A percentile compares a stretch with the other conserved stretches of the same genome.
Evolutionary conservation across 352 stramenopile species (phyloP).

Genomic region (Phytophthora cactorum): DNA sequence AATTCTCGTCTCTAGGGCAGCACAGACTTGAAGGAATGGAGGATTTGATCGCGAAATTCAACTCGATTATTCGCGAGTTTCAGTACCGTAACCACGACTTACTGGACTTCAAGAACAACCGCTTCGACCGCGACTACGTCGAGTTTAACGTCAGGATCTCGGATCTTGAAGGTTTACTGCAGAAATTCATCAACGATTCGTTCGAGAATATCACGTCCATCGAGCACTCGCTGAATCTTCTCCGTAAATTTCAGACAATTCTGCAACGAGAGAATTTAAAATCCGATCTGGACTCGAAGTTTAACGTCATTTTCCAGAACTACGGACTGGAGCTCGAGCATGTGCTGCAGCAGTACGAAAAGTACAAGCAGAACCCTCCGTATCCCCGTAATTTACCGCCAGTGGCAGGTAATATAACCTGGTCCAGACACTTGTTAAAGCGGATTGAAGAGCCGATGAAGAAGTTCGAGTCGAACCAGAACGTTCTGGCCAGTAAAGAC

Average conservation of each 20-base stretch:
- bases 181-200: conserved; percentile 99
- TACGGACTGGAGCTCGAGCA: conserved; percentile 98
- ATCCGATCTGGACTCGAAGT: conserved; percentile 97
- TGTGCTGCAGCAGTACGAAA: conserved; percentile 98
- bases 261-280: conserved; percentile 98
- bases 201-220: conserved; percentile 99
- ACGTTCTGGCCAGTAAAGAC: conserved; percentile 96
- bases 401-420: conserved; percentile 98
- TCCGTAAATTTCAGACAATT: conserved; percentile 98
- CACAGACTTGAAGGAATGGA: conserved; percentile 95
- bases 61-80: conserved; percentile 97
- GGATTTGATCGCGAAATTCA: conserved; percentile 94
- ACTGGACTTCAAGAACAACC: conserved; percentile 99
- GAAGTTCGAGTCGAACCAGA: conserved; percentile 98
- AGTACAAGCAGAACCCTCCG: conserved; percentile 97
- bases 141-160: conserved; percentile 97
- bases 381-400: conserved; percentile 97
- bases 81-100: conserved; percentile 97
- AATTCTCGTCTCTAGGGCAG: conserved; percentile 93
- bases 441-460: conserved; percentile 99
- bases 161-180: conserved; percentile 95
- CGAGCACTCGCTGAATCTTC: conserved; percentile 95
- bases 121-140: conserved; percentile 97
- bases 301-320: conserved; percentile 99
- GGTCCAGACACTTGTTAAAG: conserved; percentile 97